A percentile compares a stretch with the other conserved stretches of the same genome.
These are phyloP conservation scores for Coniochaeta pulveracea DNA, from an alignment of 2,329 filamentous ascomycete genomes.

Conservation along the genomic window DNA sequence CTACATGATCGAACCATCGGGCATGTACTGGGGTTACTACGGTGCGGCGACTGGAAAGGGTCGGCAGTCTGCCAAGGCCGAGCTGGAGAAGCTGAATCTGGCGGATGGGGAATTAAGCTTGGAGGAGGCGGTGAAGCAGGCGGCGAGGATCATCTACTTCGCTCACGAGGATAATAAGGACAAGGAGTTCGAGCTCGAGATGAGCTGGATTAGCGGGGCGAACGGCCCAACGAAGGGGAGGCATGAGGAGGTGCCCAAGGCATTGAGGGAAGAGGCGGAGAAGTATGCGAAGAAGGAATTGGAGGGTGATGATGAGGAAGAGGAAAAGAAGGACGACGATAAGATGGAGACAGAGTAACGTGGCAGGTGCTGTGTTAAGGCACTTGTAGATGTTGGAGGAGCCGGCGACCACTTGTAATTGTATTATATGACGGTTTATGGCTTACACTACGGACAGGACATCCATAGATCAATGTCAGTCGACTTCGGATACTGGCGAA, in stretches of 20 bases:
- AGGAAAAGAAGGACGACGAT: conserved; percentile 45
- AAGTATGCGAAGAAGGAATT: conserved; percentile 81
- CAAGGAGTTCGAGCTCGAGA: conserved; percentile 98
- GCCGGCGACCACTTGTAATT: conserved; percentile 2
- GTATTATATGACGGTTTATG: conserved; percentile 3
- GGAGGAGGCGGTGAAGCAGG: conserved; percentile 86
- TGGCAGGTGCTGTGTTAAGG: not conserved
- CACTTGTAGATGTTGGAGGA: too few relatives aligned
- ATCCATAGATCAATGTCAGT: conserved; percentile 3
- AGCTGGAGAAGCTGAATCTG: conserved; percentile 95
- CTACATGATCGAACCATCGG: conserved; percentile 99
- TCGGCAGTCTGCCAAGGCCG: conserved; percentile 90
- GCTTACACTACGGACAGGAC: not conserved
- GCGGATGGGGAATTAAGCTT: conserved; percentile 63
- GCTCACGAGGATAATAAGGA: conserved; percentile 99
- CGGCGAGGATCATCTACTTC: conserved; percentile 91
- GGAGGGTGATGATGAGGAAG: conserved; percentile 79
- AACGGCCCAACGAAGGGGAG: conserved; percentile 84
- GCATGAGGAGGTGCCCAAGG: conserved; percentile 88
- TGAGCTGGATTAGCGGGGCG: conserved; percentile 89
- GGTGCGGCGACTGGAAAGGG: conserved; percentile 96
- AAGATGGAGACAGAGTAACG: conserved; percentile 87
- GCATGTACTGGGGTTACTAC: conserved; percentile 97
- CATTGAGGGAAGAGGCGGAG: conserved; percentile 84
- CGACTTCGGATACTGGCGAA: too few relatives aligned